Evolutionary conservation across 2,329 filamentous ascomycete genomes (phyloP), one percentile per base, ranked within the genome.

Genomic region (Botryosphaeria dothidea): DNA sequence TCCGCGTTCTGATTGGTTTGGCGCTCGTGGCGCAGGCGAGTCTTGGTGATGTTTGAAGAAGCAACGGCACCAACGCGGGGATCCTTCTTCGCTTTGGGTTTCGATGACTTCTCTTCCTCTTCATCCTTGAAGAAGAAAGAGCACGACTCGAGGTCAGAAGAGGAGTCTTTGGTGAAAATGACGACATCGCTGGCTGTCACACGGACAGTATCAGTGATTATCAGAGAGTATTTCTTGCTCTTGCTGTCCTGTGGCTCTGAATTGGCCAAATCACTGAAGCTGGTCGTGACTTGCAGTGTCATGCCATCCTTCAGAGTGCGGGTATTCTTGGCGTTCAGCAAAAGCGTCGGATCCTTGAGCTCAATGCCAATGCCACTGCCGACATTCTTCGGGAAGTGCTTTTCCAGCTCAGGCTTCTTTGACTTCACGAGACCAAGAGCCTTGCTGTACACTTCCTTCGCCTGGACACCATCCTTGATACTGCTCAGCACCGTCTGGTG

Each of bases 91-190:
- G 93, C 89, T 79, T 96, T 96, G 70, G 85, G 83, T 73, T 95
- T 96, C n/a, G 92, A 91, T 9, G 91, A 86, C 34, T 92, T 91
- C 76, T 92, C 89, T 68, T 92, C 88, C 70, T 96, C 92, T 67
- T 97, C 93, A 70, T 98, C 94, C 75, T 97, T 96, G 83, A 99
- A 99, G 81, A 97, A 98, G 83, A 99, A 99, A 0, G 94, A 97
- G 43, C 94, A 94, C 3, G 93, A 93, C 72, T 98, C 95, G 66
- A 96, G 87, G 73, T 97, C 94, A 29, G 92, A 91, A 2, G 93
- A 89, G 0, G 94, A 93, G 74, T 97, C 93, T 66, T 92, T 93
- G 19, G 95, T 99, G 80, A 99, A 98, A 29, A 97, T 88, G 34
- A 93, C 90, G 0, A 90, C 86, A 58, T 96, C 92, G n/a, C 81